These are phyloP conservation scores for Globisporangium rhizosaccharum DNA, from an alignment of 352 stramenopile species.

Conservation along the genomic window DNA sequence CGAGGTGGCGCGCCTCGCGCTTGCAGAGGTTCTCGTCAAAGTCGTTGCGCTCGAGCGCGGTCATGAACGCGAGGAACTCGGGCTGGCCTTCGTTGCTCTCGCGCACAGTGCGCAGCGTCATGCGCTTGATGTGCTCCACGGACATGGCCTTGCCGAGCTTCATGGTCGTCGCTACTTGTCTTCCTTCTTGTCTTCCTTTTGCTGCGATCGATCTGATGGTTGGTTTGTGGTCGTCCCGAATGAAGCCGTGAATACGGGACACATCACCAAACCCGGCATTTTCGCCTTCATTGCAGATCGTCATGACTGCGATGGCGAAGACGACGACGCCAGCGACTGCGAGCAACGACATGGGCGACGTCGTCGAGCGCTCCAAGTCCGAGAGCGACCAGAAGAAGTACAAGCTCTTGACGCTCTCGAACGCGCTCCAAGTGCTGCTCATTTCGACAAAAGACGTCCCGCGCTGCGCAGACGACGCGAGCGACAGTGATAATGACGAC, in stretches of 20 bases:
- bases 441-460: slow-evolving; percentile 54
- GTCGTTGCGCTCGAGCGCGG: slow-evolving; percentile 74
- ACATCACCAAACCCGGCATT: too few species aligned
- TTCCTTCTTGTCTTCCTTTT: slow-evolving; percentile 3
- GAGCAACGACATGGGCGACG: slow-evolving; percentile 13
- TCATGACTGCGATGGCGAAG: slow-evolving; percentile 5
- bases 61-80: slow-evolving; percentile 83
- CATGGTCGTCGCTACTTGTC: slow-evolving; percentile 28
- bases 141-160: slow-evolving; percentile 78
- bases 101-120: slow-evolving; percentile 82
- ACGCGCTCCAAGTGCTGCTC: slow-evolving; percentile 72
- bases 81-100: slow-evolving; percentile 71
- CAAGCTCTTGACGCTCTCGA: slow-evolving; percentile 69
- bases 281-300: not conserved
- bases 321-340: slow-evolving; percentile 1
- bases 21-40: slow-evolving; percentile 82
- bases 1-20: slow-evolving; percentile 74
- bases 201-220: slow-evolving; percentile 14
- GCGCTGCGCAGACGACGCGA: slow-evolving; percentile 17
- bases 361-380: slow-evolving; percentile 64
- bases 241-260: too few species aligned
- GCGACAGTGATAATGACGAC: slow-evolving; percentile 20
- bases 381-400: slow-evolving; percentile 85
- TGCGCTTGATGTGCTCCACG: slow-evolving; percentile 88
- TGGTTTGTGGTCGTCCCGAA: not conserved